Percentiles rank a stretch among this genome's conserved stretches.
These are phyloP conservation scores for Kurtzmaniella cleridarum DNA, from an alignment of 805 yeast genomes.

Conservation along the genomic window DNA sequence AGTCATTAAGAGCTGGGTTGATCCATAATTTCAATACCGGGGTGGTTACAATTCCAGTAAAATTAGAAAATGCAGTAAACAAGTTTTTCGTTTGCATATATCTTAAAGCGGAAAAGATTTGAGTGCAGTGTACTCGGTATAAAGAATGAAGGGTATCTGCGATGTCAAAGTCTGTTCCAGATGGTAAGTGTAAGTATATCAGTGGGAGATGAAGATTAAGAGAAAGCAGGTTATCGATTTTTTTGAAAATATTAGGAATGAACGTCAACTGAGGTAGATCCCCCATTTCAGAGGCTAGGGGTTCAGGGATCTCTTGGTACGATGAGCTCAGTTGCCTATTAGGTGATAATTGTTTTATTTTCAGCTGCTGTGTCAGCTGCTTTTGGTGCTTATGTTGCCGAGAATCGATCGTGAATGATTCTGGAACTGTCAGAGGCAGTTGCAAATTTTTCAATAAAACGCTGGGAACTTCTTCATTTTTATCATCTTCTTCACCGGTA, in stretches of 20 bases:
- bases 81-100: slow-evolving; percentile 62
- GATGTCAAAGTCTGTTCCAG: slow-evolving; percentile 47
- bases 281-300: not conserved
- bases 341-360: not conserved
- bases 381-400: no score
- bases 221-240: slow-evolving; percentile 14
- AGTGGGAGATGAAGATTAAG: slow-evolving; percentile 26
- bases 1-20: slow-evolving; percentile 42
- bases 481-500: no score
- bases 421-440: no score
- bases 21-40: slow-evolving; percentile 58
- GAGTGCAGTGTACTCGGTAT: slow-evolving; percentile 59
- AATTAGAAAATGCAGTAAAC: slow-evolving; percentile 47
- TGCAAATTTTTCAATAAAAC: no score
- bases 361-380: not conserved
- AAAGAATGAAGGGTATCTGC: slow-evolving; percentile 57
- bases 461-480: no score
- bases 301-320: no score
- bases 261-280: slow-evolving; percentile 16
- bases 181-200: slow-evolving; percentile 39
- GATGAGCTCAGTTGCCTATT: not conserved
- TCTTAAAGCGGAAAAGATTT: slow-evolving; percentile 60
- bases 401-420: no score
- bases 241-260: slow-evolving; percentile 24
- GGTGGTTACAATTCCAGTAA: slow-evolving; percentile 50